These are phyloP conservation scores for Naganishia sp. DNA, from an alignment of 1,284 basidiomycete genomes.

Conservation along the genomic window DNA sequence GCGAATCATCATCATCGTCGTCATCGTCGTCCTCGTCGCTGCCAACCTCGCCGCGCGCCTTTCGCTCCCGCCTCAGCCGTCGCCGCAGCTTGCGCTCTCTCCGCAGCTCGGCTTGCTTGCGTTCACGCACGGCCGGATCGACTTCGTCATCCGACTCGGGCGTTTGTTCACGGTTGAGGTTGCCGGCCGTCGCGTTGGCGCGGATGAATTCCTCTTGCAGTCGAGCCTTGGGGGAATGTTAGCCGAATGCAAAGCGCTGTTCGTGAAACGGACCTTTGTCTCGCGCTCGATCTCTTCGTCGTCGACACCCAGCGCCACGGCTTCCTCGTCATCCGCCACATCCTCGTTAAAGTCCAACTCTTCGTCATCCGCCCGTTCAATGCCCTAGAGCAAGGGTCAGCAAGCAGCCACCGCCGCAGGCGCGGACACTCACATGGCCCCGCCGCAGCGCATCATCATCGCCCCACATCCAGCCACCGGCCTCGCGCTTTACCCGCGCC, in stretches of 20 bases:
- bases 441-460: constrained; percentile 23
- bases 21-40: constrained; percentile 29
- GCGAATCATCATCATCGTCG: constrained; percentile 24
- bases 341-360: constrained; percentile 36
- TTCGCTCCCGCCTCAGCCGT: constrained; percentile 25
- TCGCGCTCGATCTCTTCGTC: constrained; percentile 34
- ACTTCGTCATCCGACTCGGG: constrained; percentile 30
- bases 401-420: not conserved
- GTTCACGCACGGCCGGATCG: constrained; percentile 12
- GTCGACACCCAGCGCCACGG: constrained; percentile 15
- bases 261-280: constrained; percentile 19
- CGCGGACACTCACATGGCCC: constrained; percentile 22
- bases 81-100: constrained; percentile 25
- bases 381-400: constrained; percentile 15
- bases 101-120: constrained; percentile 18
- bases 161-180: constrained; percentile 28
- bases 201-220: constrained; percentile 30
- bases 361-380: constrained; percentile 45
- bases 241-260: not conserved
- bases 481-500: constrained; percentile 3
- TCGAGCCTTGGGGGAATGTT: constrained; percentile 2
- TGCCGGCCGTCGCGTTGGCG: constrained; percentile 32
- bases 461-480: constrained; percentile 25
- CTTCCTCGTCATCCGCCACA: constrained; percentile 31
- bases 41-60: constrained; percentile 22